Percentiles rank a stretch among this genome's conserved stretches.
Evolutionary conservation across 1,139 yeast species (phyloP).

Genomic region (Yamadazyma spencermartinsiae): DNA sequence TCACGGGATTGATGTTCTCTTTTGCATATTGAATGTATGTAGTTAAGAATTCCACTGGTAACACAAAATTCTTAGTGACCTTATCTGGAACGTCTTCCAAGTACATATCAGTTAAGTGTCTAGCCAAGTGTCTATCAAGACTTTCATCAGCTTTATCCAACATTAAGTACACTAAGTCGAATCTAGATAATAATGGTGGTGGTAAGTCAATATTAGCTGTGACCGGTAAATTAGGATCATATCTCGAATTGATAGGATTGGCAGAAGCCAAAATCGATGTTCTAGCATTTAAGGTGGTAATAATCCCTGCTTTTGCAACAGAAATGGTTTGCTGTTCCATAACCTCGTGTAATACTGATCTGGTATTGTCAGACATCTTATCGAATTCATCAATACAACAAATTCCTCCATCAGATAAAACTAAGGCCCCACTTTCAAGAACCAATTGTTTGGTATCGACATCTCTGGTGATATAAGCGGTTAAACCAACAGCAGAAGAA

Average conservation of each 20-base stretch:
- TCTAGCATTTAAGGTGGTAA: slow-evolving; percentile 93
- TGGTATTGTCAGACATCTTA: slow-evolving; percentile 91
- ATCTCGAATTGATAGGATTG: slow-evolving; percentile 94
- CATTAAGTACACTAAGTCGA: slow-evolving; percentile 88
- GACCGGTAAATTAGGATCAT: slow-evolving; percentile 90
- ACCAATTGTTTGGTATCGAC: slow-evolving; percentile 91
- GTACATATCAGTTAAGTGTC: slow-evolving; percentile 89
- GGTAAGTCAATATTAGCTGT: slow-evolving; percentile 95
- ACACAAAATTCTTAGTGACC: slow-evolving; percentile 62
- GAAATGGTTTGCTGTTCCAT: slow-evolving; percentile 99
- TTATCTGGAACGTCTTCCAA: slow-evolving; percentile 82
- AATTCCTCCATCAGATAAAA: slow-evolving; percentile 95
- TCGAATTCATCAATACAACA: slow-evolving; percentile 99
- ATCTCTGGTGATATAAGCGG: slow-evolving; percentile 95
- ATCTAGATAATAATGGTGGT: slow-evolving; percentile 91
- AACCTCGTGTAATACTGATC: slow-evolving; percentile 96
- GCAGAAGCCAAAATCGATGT: slow-evolving; percentile 96
- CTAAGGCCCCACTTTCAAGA: slow-evolving; percentile 94
- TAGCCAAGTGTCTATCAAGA: slow-evolving; percentile 82
- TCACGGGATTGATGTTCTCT: slow-evolving; percentile 72
- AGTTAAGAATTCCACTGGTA: slow-evolving; percentile 87
- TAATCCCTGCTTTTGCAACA: slow-evolving; percentile 97
- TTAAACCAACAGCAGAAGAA: slow-evolving; percentile 97
- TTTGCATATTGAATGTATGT: slow-evolving; percentile 90
- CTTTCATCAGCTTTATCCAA: slow-evolving; percentile 89